These are phyloP conservation scores for Nannizzia gypsea DNA, from an alignment of 2,329 filamentous ascomycete genomes.

Conservation along the genomic window DNA sequence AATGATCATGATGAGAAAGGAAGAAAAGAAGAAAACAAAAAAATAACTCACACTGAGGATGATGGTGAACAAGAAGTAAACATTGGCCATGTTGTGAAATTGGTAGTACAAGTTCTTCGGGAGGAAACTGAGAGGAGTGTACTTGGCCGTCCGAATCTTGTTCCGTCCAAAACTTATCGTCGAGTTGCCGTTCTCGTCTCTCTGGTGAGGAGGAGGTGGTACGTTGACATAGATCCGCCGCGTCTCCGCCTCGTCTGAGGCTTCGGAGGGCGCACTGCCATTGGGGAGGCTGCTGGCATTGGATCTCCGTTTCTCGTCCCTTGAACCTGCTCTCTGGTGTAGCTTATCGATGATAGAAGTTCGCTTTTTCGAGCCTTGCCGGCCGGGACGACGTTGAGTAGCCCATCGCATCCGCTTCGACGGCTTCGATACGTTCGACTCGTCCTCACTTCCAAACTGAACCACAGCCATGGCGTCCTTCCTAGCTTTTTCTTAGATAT, in stretches of 20 bases:
- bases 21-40: slow-evolving; percentile 3
- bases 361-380: slow-evolving; percentile 66
- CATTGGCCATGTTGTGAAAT: slow-evolving; percentile 96
- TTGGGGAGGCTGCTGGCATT: slow-evolving; percentile 29
- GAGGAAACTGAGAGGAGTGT: slow-evolving; percentile 86
- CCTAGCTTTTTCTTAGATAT: background rate
- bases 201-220: slow-evolving; percentile 59
- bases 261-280: slow-evolving; percentile 13
- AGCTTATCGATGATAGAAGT: slow-evolving; percentile 67
- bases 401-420: slow-evolving; percentile 88
- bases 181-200: slow-evolving; percentile 72
- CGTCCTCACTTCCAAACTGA: slow-evolving; percentile 24
- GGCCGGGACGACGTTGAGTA: slow-evolving; percentile 71
- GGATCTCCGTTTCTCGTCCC: slow-evolving; percentile 57
- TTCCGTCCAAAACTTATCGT: slow-evolving; percentile 64
- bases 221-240: slow-evolving; percentile 75
- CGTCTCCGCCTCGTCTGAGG: slow-evolving; percentile 29
- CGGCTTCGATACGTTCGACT: slow-evolving; percentile 43
- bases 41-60: slow-evolving; percentile 87
- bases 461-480: slow-evolving; percentile 27
- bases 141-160: slow-evolving; percentile 96
- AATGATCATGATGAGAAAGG: too few relatives aligned
- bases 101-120: slow-evolving; percentile 97
- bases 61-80: slow-evolving; percentile 95
- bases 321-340: slow-evolving; percentile 49